These are phyloP conservation scores for Metschnikowia amazonensis DNA, from an alignment of 805 yeast species.

Conservation along the genomic window DNA sequence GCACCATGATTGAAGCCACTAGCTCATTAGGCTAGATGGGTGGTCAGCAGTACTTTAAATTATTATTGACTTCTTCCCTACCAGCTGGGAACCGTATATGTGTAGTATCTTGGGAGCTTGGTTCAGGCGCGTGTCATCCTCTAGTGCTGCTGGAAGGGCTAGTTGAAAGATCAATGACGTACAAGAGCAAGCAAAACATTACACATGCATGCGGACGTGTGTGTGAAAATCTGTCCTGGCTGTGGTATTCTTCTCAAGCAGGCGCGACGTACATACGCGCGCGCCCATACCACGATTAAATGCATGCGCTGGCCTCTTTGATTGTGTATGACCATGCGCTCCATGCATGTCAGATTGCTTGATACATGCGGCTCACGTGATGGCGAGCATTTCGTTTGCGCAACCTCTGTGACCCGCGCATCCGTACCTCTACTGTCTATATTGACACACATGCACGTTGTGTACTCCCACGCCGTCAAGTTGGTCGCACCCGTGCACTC, in stretches of 20 bases:
- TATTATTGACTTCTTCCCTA: background rate
- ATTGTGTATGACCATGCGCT: constrained; percentile 4
- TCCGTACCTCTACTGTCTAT: background rate
- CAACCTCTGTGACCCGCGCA: constrained; percentile 4
- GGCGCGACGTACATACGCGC: constrained; percentile 2
- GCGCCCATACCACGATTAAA: constrained; percentile 1
- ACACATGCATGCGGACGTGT: constrained; percentile 6
- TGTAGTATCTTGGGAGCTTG: background rate
- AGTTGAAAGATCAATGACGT: constrained; percentile 1
- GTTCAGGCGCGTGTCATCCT: background rate
- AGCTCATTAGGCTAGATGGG: background rate
- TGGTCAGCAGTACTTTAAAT: background rate
- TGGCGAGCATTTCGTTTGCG: constrained; percentile 2
- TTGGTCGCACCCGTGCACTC: background rate
- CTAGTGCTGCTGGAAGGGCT: background rate
- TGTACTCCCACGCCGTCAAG: background rate
- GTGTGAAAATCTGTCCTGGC: constrained; percentile 7
- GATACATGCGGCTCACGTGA: constrained; percentile 4
- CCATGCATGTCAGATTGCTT: constrained; percentile 8
- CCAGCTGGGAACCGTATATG: background rate
- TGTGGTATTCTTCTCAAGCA: constrained; percentile 6
- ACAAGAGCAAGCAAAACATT: constrained; percentile 4
- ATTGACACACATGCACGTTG: background rate
- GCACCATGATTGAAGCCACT: background rate
- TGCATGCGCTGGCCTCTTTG: constrained; percentile 6